A percentile compares a stretch with the other conserved stretches of the same genome.
Conservation (phyloP, 768 basidiomycete species). For the Leccinum longicurvipes region DNA sequence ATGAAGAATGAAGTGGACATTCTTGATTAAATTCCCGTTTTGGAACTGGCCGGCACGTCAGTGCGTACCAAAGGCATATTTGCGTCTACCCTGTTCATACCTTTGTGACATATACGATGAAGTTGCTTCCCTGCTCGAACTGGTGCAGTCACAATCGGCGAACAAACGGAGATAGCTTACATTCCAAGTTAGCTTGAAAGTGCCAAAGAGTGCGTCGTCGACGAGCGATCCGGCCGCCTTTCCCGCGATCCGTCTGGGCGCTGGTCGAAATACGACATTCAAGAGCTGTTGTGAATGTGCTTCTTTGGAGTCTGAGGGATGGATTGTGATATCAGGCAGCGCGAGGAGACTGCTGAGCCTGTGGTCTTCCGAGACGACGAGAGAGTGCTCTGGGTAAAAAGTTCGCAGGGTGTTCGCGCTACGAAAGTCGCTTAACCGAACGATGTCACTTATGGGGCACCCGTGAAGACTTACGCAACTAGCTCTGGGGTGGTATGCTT, state of each 20-base stretch:
- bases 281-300: conserved; percentile 47
- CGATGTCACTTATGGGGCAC: conserved; percentile 2
- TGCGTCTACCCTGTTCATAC: conserved; percentile 33
- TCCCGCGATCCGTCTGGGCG: conserved; percentile 39
- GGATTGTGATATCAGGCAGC: conserved; percentile 47
- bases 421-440: neutral
- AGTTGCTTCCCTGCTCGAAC: conserved; percentile 47
- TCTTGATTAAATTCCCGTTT: conserved; percentile 17
- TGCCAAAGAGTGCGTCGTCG: conserved; percentile 50
- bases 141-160: neutral
- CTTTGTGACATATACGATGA: conserved; percentile 48
- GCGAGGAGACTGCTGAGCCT: conserved; percentile 45
- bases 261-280: conserved; percentile 46
- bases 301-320: conserved; percentile 47
- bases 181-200: conserved; percentile 56
- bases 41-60: conserved; percentile 29
- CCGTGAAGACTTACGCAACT: conserved; percentile 38
- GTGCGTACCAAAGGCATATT: neutral
- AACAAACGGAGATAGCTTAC: conserved; percentile 33
- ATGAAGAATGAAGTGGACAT: conserved; percentile 53
- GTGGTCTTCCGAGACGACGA: conserved; percentile 50
- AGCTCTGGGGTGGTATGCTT: conserved; percentile 45
- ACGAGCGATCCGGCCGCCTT: conserved; percentile 50
- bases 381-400: conserved; percentile 59
- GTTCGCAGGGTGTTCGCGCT: conserved; percentile 49